phyloP scores from a whole-genome alignment of 2,329 filamentous ascomycete genomes.

The Hymenoscyphus infarciens region DNA sequence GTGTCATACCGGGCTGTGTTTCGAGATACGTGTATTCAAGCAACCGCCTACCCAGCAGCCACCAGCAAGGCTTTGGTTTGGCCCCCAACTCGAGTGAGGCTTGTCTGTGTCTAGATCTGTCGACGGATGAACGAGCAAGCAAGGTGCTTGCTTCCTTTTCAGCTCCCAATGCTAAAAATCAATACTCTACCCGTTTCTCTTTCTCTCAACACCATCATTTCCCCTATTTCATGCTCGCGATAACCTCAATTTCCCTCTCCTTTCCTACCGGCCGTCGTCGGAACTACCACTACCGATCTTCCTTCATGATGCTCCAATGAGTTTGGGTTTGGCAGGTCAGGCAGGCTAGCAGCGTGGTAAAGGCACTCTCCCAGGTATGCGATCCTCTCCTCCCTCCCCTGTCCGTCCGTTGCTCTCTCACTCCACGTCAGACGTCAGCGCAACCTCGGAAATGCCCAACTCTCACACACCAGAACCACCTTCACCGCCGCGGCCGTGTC shows the following conservation, averaged over 20 bases:
- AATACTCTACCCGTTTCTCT: neutral
- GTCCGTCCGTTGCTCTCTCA: neutral
- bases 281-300: neutral
- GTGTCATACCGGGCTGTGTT: neutral
- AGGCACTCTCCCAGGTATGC: too few relatives aligned
- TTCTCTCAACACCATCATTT: neutral
- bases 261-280: neutral
- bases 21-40: neutral
- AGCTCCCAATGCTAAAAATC: neutral
- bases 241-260: neutral
- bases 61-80: neutral
- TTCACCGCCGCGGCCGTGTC: neutral
- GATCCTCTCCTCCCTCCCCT: constrained; percentile 4
- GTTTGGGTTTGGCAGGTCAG: too few relatives aligned
- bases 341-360: too few relatives aligned
- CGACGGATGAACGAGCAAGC: neutral
- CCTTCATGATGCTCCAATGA: neutral
- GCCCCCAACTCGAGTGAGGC: neutral
- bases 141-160: neutral
- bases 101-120: neutral
- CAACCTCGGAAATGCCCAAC: neutral
- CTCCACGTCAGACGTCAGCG: constrained; percentile 1
- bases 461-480: neutral
- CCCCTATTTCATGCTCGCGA: neutral
- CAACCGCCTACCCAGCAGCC: neutral